Conservation (phyloP, 2,329 filamentous ascomycete genomes). For the Trichothecium sympodiale region DNA sequence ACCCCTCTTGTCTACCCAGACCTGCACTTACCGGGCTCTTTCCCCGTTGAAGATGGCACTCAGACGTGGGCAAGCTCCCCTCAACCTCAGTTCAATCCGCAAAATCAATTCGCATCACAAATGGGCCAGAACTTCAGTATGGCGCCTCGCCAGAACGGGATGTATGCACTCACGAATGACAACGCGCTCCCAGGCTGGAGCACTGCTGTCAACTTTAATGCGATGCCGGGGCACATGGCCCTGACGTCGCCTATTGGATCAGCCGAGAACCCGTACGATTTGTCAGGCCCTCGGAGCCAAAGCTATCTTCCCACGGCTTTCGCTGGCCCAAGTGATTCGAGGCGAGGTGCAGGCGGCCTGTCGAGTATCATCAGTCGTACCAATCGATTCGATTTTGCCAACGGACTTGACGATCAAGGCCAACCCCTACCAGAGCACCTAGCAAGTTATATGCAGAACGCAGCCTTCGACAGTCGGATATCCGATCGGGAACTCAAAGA, state of each 20-base stretch:
- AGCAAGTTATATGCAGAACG: slow-evolving; percentile 20
- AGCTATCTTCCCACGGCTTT: background rate
- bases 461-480: slow-evolving; percentile 24
- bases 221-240: background rate
- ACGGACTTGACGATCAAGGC: slow-evolving; percentile 23
- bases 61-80: background rate
- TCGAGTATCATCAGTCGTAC: slow-evolving; percentile 26
- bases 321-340: slow-evolving; percentile 3
- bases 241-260: background rate
- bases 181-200: too few species aligned
- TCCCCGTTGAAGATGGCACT: background rate
- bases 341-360: slow-evolving; percentile 10
- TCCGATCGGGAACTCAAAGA: slow-evolving; percentile 56
- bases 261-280: background rate
- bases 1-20: slow-evolving; percentile 4
- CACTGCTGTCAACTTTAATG: too few species aligned
- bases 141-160: too few species aligned
- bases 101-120: too few species aligned
- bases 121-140: too few species aligned
- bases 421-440: slow-evolving; percentile 22
- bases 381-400: slow-evolving; percentile 22
- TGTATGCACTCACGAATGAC: too few species aligned
- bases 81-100: background rate
- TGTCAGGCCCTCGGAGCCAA: background rate
- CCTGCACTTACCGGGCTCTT: slow-evolving; percentile 8